Percentiles rank a stretch among this genome's conserved stretches.
Evolutionary conservation across 1,139 yeast genomes (phyloP).

Genomic region (Waltiozyma sp.): DNA sequence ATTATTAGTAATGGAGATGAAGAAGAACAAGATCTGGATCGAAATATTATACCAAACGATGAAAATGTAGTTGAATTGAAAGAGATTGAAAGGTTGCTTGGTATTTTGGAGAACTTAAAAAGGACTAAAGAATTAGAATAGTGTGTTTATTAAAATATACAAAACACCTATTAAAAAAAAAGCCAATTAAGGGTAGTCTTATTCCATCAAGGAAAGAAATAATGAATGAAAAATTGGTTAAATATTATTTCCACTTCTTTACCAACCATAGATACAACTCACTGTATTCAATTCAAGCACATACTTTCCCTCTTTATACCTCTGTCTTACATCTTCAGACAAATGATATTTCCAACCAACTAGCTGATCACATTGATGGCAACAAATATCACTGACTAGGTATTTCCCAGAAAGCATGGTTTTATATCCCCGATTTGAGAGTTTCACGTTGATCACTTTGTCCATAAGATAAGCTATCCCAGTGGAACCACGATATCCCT

Average conservation of each 20-base stretch:
- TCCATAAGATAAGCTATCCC: slow-evolving; percentile 33
- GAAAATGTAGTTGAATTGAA: not conserved
- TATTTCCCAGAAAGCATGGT: slow-evolving; percentile 34
- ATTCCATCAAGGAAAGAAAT: too few relatives aligned
- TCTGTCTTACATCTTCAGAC: slow-evolving; percentile 24
- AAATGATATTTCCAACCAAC: slow-evolving; percentile 35
- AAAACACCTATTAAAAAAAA: too few relatives aligned
- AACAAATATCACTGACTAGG: slow-evolving; percentile 28
- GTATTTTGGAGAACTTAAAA: not conserved
- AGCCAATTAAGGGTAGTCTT: too few relatives aligned
- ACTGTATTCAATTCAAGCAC: slow-evolving; percentile 28
- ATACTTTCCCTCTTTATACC: slow-evolving; percentile 32
- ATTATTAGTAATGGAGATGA: too few relatives aligned
- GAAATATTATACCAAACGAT: not conserved
- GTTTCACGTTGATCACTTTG: slow-evolving; percentile 26
- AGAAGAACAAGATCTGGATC: not conserved
- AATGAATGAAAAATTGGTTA: too few relatives aligned
- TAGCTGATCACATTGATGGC: slow-evolving; percentile 30
- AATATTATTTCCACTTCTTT: not conserved
- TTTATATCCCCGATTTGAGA: slow-evolving; percentile 24
- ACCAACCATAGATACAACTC: slow-evolving; percentile 7
- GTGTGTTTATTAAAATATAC: too few relatives aligned
- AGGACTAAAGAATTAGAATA: too few relatives aligned
- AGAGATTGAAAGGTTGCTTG: not conserved
- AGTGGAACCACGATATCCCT: slow-evolving; percentile 30